A percentile compares a stretch with the other conserved stretches of the same genome.
These are phyloP conservation scores for Meyerozyma carpophila DNA, from an alignment of 1,139 yeast species.

Conservation along the genomic window DNA sequence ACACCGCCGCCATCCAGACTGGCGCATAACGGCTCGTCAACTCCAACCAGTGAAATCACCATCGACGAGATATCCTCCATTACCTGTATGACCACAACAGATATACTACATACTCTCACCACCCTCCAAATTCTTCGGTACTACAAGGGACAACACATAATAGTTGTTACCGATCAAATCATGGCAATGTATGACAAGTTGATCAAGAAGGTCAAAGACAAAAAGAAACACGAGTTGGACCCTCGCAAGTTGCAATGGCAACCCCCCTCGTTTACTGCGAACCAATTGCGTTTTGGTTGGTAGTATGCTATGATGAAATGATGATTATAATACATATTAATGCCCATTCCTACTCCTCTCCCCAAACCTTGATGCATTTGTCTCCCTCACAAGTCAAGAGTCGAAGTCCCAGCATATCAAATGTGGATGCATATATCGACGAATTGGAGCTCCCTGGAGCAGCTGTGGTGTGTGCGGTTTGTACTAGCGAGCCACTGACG, in stretches of 20 bases:
- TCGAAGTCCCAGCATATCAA: slow-evolving; percentile 77
- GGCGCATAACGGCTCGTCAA: slow-evolving; percentile 8
- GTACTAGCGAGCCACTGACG: slow-evolving; percentile 59
- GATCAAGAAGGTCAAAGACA: slow-evolving; percentile 47
- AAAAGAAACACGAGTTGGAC: slow-evolving; percentile 75
- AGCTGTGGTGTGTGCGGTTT: slow-evolving; percentile 45
- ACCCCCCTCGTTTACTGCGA: slow-evolving; percentile 95
- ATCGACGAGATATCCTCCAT: slow-evolving; percentile 85
- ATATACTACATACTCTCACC: slow-evolving; percentile 87
- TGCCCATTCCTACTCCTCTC: slow-evolving; percentile 30
- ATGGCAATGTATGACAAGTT: slow-evolving; percentile 71
- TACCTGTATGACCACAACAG: slow-evolving; percentile 96
- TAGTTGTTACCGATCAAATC: slow-evolving; percentile 82
- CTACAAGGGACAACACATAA: slow-evolving; percentile 94
- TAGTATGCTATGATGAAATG: slow-evolving; percentile 19
- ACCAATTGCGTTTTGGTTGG: slow-evolving; percentile 95
- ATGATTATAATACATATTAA: neutral
- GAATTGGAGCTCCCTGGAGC: slow-evolving; percentile 66
- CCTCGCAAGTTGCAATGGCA: slow-evolving; percentile 77
- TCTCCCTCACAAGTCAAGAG: slow-evolving; percentile 87
- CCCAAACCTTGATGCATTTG: slow-evolving; percentile 85
- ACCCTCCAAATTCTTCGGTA: slow-evolving; percentile 85
- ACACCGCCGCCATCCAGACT: slow-evolving; percentile 16
- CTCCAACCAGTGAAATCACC: slow-evolving; percentile 58
- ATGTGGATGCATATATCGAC: slow-evolving; percentile 66